Conservation (phyloP, 352 stramenopile species). For the Pythium oligandrum region DNA sequence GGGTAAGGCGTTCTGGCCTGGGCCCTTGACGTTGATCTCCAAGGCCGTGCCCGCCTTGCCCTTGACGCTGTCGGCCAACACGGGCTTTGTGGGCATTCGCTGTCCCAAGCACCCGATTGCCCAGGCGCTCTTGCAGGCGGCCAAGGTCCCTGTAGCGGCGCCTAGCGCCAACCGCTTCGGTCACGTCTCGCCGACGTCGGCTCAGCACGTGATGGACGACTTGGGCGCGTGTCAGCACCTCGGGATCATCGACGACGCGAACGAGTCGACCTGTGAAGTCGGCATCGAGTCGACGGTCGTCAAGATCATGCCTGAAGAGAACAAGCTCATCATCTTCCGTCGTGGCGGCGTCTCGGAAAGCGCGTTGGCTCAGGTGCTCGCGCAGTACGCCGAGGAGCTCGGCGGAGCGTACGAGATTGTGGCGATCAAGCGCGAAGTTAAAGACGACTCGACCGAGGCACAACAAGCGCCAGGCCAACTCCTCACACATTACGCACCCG, state of each 20-base stretch:
- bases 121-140: conserved; percentile 81
- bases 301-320: conserved; percentile 81
- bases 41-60: conserved; percentile 86
- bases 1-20: conserved; percentile 93
- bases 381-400: conserved; percentile 30
- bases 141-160: conserved; percentile 93
- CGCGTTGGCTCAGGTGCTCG: conserved; percentile 54
- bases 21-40: conserved; percentile 96
- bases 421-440: conserved; percentile 57
- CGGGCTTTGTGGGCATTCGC: conserved; percentile 96
- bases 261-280: conserved; percentile 66
- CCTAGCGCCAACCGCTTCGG: conserved; percentile 99
- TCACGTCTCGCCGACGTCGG: conserved; percentile 96
- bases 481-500: conserved; percentile 97
- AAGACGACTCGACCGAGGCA: conserved; percentile 55
- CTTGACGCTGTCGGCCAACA: conserved; percentile 86
- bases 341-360: conserved; percentile 81
- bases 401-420: conserved; percentile 56
- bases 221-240: conserved; percentile 89
- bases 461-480: conserved; percentile 94
- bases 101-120: conserved; percentile 93
- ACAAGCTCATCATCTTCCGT: conserved; percentile 84
- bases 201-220: conserved; percentile 97
- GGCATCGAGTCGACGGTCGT: conserved; percentile 94
- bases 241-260: conserved; percentile 70